These are phyloP conservation scores for Conticribra guillardii DNA, from an alignment of 108 stramenopile genomes.

Conservation along the genomic window DNA sequence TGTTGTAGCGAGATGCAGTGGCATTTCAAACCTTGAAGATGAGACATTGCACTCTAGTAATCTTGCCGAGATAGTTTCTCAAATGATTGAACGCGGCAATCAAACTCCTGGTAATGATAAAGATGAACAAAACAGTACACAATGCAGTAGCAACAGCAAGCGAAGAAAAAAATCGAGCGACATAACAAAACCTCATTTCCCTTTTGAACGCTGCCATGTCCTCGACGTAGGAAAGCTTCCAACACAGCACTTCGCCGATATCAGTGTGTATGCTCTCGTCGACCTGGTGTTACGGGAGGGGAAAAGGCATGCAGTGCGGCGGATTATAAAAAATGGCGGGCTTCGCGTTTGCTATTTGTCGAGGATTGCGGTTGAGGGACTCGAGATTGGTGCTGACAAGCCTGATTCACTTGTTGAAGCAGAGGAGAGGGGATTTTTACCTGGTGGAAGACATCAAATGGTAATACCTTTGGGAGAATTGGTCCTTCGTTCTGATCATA, in stretches of 20 bases:
- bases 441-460: neutral
- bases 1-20: conserved; percentile 24
- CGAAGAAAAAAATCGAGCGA: too few species aligned
- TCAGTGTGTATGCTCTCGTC: conserved; percentile 24
- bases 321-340: conserved; percentile 30
- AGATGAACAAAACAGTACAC: too few species aligned
- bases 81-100: conserved; percentile 26
- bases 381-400: conserved; percentile 9
- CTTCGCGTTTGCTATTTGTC: conserved; percentile 35
- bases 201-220: conserved; percentile 24
- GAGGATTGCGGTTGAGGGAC: conserved; percentile 39
- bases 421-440: conserved; percentile 14
- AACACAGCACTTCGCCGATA: conserved; percentile 28
- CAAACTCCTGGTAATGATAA: neutral
- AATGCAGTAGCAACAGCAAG: too few species aligned
- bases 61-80: conserved; percentile 7
- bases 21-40: neutral
- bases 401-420: conserved; percentile 16
- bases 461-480: too few species aligned
- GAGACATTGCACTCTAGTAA: too few species aligned
- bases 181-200: conserved; percentile 15
- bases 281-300: conserved; percentile 34
- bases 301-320: conserved; percentile 36
- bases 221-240: conserved; percentile 34
- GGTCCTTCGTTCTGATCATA: too few species aligned